phyloP scores from a whole-genome alignment of 192 early-diverging fungal genomes.

The Geosiphon pyriformis region DNA sequence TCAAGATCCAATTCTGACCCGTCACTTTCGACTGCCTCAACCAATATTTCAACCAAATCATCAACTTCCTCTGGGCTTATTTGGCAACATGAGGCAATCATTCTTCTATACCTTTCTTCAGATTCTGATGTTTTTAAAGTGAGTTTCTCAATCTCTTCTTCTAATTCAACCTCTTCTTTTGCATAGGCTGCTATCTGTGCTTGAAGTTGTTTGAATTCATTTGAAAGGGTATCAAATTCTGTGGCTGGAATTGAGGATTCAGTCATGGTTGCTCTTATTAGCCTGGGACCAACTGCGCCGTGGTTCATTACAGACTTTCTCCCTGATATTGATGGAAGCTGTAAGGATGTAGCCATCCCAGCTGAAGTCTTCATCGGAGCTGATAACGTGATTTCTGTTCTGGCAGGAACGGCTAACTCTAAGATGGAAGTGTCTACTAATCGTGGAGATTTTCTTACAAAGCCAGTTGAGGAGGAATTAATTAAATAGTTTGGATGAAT shows the following conservation, averaged over 20 bases:
- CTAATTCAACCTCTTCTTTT: conserved; percentile 41
- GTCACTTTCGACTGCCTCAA: conserved; percentile 76
- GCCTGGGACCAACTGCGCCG: not conserved
- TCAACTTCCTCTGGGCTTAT: conserved; percentile 75
- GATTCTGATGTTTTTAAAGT: conserved; percentile 51
- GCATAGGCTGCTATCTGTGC: conserved; percentile 35
- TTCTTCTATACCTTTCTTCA: conserved; percentile 73
- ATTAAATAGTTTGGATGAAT: not conserved
- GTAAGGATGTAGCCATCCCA: not conserved
- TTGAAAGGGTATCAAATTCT: not conserved
- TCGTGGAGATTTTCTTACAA: not conserved
- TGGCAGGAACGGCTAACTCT: not conserved
- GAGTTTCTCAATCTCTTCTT: conserved; percentile 51
- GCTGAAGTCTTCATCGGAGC: not conserved
- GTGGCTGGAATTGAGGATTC: not conserved
- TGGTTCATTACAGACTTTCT: not conserved
- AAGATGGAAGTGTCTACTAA: not conserved
- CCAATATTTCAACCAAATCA: conserved; percentile 64
- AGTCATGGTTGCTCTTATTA: not conserved
- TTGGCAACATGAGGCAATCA: conserved; percentile 83
- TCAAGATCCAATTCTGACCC: conserved; percentile 44
- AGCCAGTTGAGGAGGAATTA: not conserved
- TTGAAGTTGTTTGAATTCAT: conserved; percentile 33
- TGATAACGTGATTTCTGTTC: not conserved
- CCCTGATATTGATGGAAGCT: not conserved